Percentiles rank a stretch among this genome's conserved stretches.
These are phyloP conservation scores for Endogone sp. DNA, from an alignment of 192 early-diverging fungal genomes.

Conservation along the genomic window DNA sequence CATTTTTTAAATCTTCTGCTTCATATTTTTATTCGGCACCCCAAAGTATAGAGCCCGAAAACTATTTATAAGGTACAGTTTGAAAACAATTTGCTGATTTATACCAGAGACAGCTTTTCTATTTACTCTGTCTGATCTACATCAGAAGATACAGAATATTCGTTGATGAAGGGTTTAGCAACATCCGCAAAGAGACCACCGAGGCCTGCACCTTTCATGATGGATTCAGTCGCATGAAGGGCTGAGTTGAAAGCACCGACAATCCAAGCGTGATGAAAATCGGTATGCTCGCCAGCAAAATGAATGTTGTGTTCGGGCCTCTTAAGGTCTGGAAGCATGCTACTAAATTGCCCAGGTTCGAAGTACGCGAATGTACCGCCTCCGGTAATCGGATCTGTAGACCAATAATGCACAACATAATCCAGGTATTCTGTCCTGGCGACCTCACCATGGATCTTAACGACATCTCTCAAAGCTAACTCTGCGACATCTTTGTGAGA, in stretches of 20 bases:
- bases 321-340: neutral
- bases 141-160: neutral
- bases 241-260: slow-evolving; percentile 24
- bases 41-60: no score
- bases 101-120: no score
- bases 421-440: slow-evolving; percentile 8
- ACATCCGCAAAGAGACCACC: neutral
- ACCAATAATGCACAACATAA: neutral
- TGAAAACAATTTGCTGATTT: no score
- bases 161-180: neutral
- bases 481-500: slow-evolving; percentile 16
- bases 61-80: no score
- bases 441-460: slow-evolving; percentile 16
- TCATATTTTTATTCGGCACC: no score
- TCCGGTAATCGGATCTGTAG: neutral
- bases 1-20: no score
- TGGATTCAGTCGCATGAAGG: neutral
- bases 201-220: neutral
- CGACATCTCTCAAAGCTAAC: slow-evolving; percentile 17
- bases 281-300: slow-evolving; percentile 33
- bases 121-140: no score
- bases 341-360: neutral
- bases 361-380: neutral
- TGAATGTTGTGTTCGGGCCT: slow-evolving; percentile 4
- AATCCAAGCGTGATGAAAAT: slow-evolving; percentile 31